A percentile compares a stretch with the other conserved stretches of the same genome.
phyloP scores from a whole-genome alignment of 169 alveolate genomes.

The Eimeria sp. region DNA sequence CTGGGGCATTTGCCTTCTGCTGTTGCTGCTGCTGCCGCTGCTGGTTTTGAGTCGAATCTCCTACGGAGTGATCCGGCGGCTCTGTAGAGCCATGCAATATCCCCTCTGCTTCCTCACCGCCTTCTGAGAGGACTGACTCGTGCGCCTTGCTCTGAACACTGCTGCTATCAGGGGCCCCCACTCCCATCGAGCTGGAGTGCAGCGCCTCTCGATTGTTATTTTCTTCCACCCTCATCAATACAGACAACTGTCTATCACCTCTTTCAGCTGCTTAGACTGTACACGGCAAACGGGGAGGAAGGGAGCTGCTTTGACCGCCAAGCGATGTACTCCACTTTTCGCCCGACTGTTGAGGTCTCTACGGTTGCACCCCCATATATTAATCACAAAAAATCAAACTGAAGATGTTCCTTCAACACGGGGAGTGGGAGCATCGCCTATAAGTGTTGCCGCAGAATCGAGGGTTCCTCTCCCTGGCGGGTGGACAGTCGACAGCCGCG shows the following conservation, averaged over 20 bases:
- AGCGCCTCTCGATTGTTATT: not conserved
- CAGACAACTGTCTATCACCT: not conserved
- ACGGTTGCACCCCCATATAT: too few species aligned
- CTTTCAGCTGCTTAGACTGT: not conserved
- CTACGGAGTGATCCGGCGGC: not conserved
- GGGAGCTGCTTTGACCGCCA: not conserved
- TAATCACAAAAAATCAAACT: not conserved
- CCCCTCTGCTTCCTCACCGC: not conserved
- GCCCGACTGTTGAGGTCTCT: not conserved
- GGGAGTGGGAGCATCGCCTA: not conserved
- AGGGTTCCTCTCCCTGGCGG: not conserved
- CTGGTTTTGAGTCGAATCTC: not conserved
- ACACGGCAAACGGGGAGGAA: not conserved
- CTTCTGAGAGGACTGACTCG: not conserved
- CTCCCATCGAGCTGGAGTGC: not conserved
- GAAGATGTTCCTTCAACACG: not conserved
- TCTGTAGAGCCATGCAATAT: not conserved
- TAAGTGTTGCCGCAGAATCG: not conserved
- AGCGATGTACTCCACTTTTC: not conserved
- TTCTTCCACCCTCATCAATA: not conserved
- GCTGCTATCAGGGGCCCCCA: not conserved
- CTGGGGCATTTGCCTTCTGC: not conserved
- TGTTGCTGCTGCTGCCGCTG: constrained; percentile 1
- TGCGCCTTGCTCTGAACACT: not conserved
- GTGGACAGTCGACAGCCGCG: not conserved